phyloP scores from a whole-genome alignment of 2,329 filamentous ascomycete species.

The Diaporthe citri region DNA sequence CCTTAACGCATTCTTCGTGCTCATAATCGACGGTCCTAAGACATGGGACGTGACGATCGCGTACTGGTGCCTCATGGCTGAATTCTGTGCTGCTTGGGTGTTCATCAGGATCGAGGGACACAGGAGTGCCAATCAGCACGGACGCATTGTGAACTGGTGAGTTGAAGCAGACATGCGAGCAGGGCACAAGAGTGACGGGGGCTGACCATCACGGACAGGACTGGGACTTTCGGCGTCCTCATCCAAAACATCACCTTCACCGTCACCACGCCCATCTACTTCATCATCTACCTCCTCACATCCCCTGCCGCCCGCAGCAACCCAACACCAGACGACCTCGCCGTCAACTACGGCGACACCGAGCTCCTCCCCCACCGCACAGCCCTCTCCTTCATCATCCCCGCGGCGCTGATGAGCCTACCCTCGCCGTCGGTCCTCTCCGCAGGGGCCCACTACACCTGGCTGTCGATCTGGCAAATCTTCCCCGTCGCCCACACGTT shows the following conservation, averaged over 20 bases:
- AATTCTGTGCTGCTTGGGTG: constrained; percentile 40
- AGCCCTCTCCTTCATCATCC: constrained; percentile 57
- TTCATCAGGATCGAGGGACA: constrained; percentile 42
- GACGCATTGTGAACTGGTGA: constrained; percentile 42
- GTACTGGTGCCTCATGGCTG: constrained; percentile 40
- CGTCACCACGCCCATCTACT: constrained; percentile 41
- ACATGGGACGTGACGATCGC: constrained; percentile 36
- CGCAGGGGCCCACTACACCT: constrained; percentile 58
- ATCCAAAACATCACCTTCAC: constrained; percentile 42
- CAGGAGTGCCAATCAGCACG: constrained; percentile 38
- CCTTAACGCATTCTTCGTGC: constrained; percentile 39
- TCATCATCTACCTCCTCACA: constrained; percentile 42
- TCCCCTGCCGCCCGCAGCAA: constrained; percentile 34
- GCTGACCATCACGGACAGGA: constrained; percentile 34
- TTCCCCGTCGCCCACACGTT: constrained; percentile 61
- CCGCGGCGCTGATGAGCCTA: constrained; percentile 57
- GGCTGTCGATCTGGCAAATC: constrained; percentile 63
- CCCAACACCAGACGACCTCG: not conserved
- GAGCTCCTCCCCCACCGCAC: constrained; percentile 55
- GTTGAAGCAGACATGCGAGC: not conserved
- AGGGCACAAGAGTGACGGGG: not conserved
- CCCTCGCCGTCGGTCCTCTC: constrained; percentile 55
- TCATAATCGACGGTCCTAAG: constrained; percentile 37
- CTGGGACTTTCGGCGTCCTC: constrained; percentile 40
- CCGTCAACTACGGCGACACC: constrained; percentile 18